Conservation (phyloP, 1,139 yeast species). For the Eremothecium coryli region DNA sequence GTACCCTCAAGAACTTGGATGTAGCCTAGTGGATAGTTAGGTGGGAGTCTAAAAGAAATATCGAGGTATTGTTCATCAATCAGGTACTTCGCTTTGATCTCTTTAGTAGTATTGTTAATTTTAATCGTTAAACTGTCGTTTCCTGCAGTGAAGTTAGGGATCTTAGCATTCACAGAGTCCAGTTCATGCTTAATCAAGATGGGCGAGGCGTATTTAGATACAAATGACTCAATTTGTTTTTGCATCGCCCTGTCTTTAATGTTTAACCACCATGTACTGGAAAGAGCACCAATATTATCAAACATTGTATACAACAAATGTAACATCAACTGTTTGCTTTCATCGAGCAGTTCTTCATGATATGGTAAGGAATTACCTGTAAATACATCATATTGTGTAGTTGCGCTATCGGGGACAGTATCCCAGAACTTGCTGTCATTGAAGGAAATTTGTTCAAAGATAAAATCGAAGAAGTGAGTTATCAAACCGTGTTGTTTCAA, state of each 20-base stretch:
- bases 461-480: slow-evolving; percentile 39
- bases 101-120: slow-evolving; percentile 54
- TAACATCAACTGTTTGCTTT: slow-evolving; percentile 37
- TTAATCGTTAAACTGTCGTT: slow-evolving; percentile 56
- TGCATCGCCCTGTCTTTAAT: slow-evolving; percentile 36
- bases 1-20: slow-evolving; percentile 69
- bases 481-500: slow-evolving; percentile 42
- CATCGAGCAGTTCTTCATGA: slow-evolving; percentile 26
- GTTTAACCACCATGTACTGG: slow-evolving; percentile 64
- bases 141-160: slow-evolving; percentile 32
- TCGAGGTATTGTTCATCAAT: slow-evolving; percentile 89
- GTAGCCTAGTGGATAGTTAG: slow-evolving; percentile 62
- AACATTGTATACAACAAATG: slow-evolving; percentile 52
- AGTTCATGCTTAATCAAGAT: slow-evolving; percentile 51
- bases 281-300: slow-evolving; percentile 54
- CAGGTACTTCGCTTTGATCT: slow-evolving; percentile 61
- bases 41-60: slow-evolving; percentile 63
- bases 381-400: slow-evolving; percentile 30
- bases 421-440: slow-evolving; percentile 32
- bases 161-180: slow-evolving; percentile 40
- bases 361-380: slow-evolving; percentile 19
- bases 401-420: slow-evolving; percentile 36
- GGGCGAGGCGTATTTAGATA: slow-evolving; percentile 56
- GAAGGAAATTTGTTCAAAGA: slow-evolving; percentile 39
- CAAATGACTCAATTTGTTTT: slow-evolving; percentile 51